Conservation (phyloP, 2,329 filamentous ascomycete genomes). For the Westerdykella ornata region DNA sequence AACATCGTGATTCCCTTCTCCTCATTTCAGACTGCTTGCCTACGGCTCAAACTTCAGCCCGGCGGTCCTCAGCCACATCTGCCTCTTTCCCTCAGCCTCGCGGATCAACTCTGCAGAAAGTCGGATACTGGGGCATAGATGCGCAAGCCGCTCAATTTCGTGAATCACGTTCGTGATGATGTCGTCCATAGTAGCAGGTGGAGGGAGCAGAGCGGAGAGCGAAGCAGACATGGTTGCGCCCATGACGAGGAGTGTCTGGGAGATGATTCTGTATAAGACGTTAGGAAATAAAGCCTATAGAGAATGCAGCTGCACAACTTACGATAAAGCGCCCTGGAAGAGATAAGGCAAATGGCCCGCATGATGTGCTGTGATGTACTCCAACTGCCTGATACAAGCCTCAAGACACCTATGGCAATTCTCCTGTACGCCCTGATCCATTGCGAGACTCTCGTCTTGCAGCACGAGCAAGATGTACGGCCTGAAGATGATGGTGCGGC, state of each 20-base stretch:
- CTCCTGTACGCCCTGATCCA: constrained; percentile 66
- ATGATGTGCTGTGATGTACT: constrained; percentile 72
- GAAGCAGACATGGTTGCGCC: constrained; percentile 74
- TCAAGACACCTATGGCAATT: constrained; percentile 77
- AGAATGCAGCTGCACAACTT: constrained; percentile 13
- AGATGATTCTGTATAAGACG: constrained; percentile 58
- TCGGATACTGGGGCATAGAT: constrained; percentile 67
- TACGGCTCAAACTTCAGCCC: constrained; percentile 36
- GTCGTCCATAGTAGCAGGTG: constrained; percentile 55
- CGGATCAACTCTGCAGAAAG: constrained; percentile 74
- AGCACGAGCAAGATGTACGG: constrained; percentile 76
- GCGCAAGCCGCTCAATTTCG: constrained; percentile 67
- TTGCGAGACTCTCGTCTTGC: constrained; percentile 65
- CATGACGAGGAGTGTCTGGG: constrained; percentile 76
- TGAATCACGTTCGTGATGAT: constrained; percentile 72
- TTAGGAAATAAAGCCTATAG: constrained; percentile 8
- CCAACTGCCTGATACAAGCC: constrained; percentile 70
- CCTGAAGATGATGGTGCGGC: constrained; percentile 77
- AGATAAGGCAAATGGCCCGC: constrained; percentile 79
- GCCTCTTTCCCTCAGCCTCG: constrained; percentile 65
- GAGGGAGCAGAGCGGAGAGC: constrained; percentile 58
- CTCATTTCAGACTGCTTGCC: constrained; percentile 10
- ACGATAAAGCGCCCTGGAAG: constrained; percentile 69
- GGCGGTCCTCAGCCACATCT: constrained; percentile 48
- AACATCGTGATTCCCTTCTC: neutral